These are phyloP conservation scores for Hagleromyces aurorensis DNA, from an alignment of 805 yeast species.

Conservation along the genomic window DNA sequence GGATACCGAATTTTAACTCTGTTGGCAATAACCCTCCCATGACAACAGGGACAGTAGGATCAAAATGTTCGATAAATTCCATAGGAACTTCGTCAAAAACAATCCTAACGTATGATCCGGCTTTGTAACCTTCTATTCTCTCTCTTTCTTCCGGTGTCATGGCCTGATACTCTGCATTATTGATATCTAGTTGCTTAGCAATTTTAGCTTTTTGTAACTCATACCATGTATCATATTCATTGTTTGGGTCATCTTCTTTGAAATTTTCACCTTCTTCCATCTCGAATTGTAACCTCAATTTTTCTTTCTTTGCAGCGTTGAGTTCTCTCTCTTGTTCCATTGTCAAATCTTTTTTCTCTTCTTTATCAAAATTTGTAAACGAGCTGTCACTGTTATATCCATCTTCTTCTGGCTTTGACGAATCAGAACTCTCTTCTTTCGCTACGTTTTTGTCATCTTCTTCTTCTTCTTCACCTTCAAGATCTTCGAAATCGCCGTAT, in stretches of 20 bases:
- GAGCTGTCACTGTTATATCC: slow-evolving; percentile 33
- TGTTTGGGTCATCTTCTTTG: slow-evolving; percentile 74
- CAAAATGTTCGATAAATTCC: slow-evolving; percentile 82
- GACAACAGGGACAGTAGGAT: slow-evolving; percentile 77
- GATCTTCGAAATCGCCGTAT: slow-evolving; percentile 51
- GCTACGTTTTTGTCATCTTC: slow-evolving; percentile 10
- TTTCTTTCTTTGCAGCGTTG: slow-evolving; percentile 86
- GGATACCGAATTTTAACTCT: slow-evolving; percentile 86
- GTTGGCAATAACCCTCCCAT: slow-evolving; percentile 88
- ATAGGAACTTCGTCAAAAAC: slow-evolving; percentile 80
- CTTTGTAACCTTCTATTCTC: slow-evolving; percentile 82
- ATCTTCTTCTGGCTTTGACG: slow-evolving; percentile 12
- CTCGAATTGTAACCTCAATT: slow-evolving; percentile 82
- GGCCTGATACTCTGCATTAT: slow-evolving; percentile 65
- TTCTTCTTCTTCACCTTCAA: slow-evolving; percentile 32
- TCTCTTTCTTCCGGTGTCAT: slow-evolving; percentile 72
- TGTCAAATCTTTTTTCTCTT: slow-evolving; percentile 37
- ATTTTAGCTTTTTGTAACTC: slow-evolving; percentile 94
- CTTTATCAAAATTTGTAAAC: slow-evolving; percentile 36
- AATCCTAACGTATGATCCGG: slow-evolving; percentile 89
- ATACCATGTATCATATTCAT: slow-evolving; percentile 93
- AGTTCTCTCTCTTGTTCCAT: slow-evolving; percentile 68
- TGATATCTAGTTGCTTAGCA: slow-evolving; percentile 92
- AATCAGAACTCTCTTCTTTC: slow-evolving; percentile 5
- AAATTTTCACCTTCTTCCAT: slow-evolving; percentile 53